phyloP scores from a whole-genome alignment of 2,329 filamentous ascomycete genomes.

The Stagonosporopsis rhizophila region DNA sequence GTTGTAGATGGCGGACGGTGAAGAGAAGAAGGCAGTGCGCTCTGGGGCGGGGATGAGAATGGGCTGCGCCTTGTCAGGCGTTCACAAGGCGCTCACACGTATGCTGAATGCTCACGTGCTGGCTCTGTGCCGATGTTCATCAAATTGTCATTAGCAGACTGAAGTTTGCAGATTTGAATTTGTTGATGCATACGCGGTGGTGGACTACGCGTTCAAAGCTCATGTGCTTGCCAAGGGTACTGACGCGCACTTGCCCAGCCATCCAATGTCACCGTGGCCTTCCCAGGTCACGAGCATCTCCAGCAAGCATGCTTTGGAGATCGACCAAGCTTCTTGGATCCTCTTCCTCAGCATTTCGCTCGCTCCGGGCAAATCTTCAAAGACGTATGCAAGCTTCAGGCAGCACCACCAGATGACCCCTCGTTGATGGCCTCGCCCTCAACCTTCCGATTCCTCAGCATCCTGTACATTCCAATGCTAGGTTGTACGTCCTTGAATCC shows the following conservation, averaged over 20 bases:
- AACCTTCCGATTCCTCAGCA: slow-evolving; percentile 25
- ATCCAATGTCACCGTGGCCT: not conserved
- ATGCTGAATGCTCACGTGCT: not conserved
- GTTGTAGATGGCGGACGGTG: slow-evolving; percentile 8
- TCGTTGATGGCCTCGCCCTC: slow-evolving; percentile 20
- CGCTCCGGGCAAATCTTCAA: not conserved
- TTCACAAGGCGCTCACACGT: slow-evolving; percentile 1
- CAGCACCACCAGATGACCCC: slow-evolving; percentile 1
- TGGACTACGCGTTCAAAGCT: not conserved
- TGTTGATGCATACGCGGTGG: not conserved
- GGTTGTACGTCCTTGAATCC: slow-evolving; percentile 55
- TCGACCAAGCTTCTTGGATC: not conserved
- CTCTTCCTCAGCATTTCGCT: not conserved
- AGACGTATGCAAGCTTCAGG: slow-evolving; percentile 4
- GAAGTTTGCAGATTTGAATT: not conserved
- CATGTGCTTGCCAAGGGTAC: not conserved
- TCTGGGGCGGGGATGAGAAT: slow-evolving; percentile 1
- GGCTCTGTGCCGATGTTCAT: not conserved
- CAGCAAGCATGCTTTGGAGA: not conserved
- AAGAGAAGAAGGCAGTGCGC: slow-evolving; percentile 10
- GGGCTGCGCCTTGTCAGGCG: slow-evolving; percentile 12
- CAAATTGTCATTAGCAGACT: not conserved
- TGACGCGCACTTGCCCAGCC: not conserved
- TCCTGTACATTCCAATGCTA: slow-evolving; percentile 42
- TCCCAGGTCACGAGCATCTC: not conserved